A percentile compares a stretch with the other conserved stretches of the same genome.
phyloP scores from a whole-genome alignment of 2,329 filamentous ascomycete genomes.

The Nemania sp. region DNA sequence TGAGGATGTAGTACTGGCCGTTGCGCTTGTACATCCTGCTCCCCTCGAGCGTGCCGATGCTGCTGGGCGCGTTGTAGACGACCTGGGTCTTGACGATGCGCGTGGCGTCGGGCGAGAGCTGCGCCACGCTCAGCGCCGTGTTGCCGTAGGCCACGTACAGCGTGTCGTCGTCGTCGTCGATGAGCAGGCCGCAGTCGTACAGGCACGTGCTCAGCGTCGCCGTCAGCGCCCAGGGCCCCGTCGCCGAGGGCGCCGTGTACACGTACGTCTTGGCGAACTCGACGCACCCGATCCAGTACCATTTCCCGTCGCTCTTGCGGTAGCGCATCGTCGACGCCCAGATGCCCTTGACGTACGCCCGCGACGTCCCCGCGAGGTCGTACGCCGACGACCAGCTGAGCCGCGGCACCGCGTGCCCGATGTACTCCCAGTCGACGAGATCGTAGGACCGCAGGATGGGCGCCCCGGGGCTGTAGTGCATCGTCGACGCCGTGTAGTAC shows the following conservation, averaged over 20 bases:
- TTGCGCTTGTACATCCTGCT: constrained; percentile 61
- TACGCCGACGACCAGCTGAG: constrained; percentile 29
- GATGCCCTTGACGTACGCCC: constrained; percentile 33
- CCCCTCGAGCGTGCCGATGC: constrained; percentile 30
- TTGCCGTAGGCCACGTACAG: constrained; percentile 63
- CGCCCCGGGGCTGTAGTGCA: constrained; percentile 55
- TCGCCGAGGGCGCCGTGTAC: constrained; percentile 51
- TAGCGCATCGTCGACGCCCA: constrained; percentile 35
- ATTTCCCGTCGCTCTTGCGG: constrained; percentile 27
- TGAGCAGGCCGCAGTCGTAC: constrained; percentile 60
- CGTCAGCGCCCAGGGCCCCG: constrained; percentile 50
- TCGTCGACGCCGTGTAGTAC: constrained; percentile 56
- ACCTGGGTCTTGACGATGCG: constrained; percentile 40
- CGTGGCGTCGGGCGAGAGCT: constrained; percentile 54
- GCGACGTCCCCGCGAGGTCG: constrained; percentile 17
- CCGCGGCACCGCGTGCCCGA: constrained; percentile 44
- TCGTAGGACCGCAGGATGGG: constrained; percentile 55
- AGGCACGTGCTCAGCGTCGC: constrained; percentile 50
- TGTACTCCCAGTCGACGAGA: constrained; percentile 50
- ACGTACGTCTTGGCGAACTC: constrained; percentile 56
- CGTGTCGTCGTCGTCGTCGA: constrained; percentile 62
- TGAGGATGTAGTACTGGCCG: constrained; percentile 59
- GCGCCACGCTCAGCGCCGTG: constrained; percentile 53
- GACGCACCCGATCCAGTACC: constrained; percentile 57
- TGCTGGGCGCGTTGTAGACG: constrained; percentile 40